Conservation (phyloP, 2,329 filamentous ascomycete species). For the Lasiodiplodia citricola region DNA sequence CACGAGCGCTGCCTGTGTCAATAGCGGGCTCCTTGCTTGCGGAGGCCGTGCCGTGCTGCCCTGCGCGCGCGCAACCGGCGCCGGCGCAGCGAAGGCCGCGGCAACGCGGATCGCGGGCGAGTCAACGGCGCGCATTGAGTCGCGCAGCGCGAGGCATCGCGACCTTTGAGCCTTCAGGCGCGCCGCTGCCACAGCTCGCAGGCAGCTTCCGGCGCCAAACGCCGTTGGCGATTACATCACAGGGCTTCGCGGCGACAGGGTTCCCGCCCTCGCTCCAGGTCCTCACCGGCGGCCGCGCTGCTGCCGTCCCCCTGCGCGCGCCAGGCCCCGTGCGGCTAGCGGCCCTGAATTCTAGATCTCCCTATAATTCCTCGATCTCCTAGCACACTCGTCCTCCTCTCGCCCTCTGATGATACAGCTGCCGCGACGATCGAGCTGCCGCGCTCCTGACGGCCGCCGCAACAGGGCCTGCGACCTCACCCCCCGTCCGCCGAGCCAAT, state of each 20-base stretch:
- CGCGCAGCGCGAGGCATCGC: conserved; percentile 5
- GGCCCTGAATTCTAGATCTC: conserved; percentile 21
- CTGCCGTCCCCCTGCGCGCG: conserved; percentile 15
- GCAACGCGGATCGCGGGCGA: conserved; percentile 6
- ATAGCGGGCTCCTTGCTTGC: conserved; percentile 19
- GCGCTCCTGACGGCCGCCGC: conserved; percentile 16
- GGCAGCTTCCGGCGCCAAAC: conserved; percentile 23
- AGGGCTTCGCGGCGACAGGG: conserved; percentile 24
- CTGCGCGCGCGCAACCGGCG: conserved; percentile 1
- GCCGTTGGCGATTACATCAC: conserved; percentile 26
- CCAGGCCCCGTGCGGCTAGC: conserved; percentile 7
- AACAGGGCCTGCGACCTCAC: not conserved
- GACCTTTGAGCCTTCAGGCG: conserved; percentile 1
- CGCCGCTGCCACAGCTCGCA: conserved; percentile 5
- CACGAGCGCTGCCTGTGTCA: conserved; percentile 12
- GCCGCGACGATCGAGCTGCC: conserved; percentile 19
- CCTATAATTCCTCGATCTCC: conserved; percentile 22
- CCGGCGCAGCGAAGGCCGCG: conserved; percentile 14
- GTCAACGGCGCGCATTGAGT: conserved; percentile 17
- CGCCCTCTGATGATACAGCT: conserved; percentile 13
- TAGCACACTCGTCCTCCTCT: conserved; percentile 13
- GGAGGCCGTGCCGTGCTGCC: not conserved
- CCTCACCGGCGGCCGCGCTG: conserved; percentile 13
- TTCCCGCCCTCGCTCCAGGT: conserved; percentile 14
- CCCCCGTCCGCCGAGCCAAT: conserved; percentile 8